phyloP scores from a whole-genome alignment of 1,284 basidiomycete genomes.

The Lignosus rhinocerotis region DNA sequence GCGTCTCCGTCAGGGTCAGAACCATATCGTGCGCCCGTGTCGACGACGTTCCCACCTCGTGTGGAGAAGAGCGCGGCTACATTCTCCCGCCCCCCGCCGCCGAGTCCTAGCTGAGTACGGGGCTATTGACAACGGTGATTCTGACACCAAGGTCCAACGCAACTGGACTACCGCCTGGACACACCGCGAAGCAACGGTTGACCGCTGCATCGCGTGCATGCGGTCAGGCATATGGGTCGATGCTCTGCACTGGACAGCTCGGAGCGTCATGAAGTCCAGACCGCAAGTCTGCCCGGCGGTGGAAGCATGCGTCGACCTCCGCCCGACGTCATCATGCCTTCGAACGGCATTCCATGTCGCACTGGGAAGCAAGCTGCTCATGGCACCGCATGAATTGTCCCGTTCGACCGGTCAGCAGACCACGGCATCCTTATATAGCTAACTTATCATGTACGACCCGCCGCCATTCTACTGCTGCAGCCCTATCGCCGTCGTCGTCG shows the following conservation, averaged over 20 bases:
- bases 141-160: not conserved
- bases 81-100: constrained; percentile 35
- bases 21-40: constrained; percentile 4
- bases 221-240: constrained; percentile 2
- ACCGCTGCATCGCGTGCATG: constrained; percentile 6
- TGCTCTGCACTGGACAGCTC: not conserved
- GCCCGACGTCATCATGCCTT: constrained; percentile 18
- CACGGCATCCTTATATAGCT: constrained; percentile 9
- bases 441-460: constrained; percentile 18
- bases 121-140: not conserved
- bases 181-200: constrained; percentile 1
- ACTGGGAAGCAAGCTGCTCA: constrained; percentile 5
- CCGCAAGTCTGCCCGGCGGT: not conserved
- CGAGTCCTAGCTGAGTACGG: constrained; percentile 22
- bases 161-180: not conserved
- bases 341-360: constrained; percentile 13
- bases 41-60: constrained; percentile 7
- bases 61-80: constrained; percentile 26
- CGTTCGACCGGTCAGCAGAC: constrained; percentile 19
- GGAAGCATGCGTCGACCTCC: constrained; percentile 12
- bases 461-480: constrained; percentile 12
- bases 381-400: constrained; percentile 8
- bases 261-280: constrained; percentile 14
- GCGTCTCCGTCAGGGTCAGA: not conserved
- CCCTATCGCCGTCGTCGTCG: constrained; percentile 15